Evolutionary conservation across 176 grass and related monocot species (phyloP).

Genomic region (Zoysia japonica): DNA sequence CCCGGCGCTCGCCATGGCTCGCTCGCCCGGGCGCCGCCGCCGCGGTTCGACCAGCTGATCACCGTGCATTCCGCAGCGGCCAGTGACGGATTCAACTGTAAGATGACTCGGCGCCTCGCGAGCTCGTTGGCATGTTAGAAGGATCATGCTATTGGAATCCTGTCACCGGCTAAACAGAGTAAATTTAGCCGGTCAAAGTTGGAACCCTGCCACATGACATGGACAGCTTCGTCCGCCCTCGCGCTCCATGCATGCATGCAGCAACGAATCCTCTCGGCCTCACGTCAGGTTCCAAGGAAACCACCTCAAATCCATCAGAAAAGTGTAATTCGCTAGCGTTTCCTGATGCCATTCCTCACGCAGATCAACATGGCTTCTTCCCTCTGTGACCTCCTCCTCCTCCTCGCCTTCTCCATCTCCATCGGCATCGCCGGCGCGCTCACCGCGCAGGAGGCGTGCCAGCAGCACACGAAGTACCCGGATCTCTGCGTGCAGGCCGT

Average conservation of each 20-base stretch:
- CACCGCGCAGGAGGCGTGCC: conserved; percentile 49
- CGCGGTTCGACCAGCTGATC: not conserved
- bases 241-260: not conserved
- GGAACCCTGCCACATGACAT: not conserved
- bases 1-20: not conserved
- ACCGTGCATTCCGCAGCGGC: not conserved
- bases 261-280: conserved; percentile 18
- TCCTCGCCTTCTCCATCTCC: conserved; percentile 39
- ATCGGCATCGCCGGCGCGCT: not conserved
- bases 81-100: not conserved
- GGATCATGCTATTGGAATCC: not conserved
- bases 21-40: not conserved
- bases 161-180: not conserved
- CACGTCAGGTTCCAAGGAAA: conserved; percentile 4
- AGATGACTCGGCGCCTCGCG: too few species aligned
- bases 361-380: conserved; percentile 40
- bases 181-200: conserved; percentile 25
- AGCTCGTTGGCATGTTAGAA: not conserved
- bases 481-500: conserved; percentile 42
- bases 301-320: not conserved
- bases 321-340: not conserved
- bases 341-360: not conserved
- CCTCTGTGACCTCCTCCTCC: conserved; percentile 5
- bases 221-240: not conserved
- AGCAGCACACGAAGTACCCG: conserved; percentile 41